Conservation (phyloP, 345 rosid genomes). For the Salix koriyanagi region DNA sequence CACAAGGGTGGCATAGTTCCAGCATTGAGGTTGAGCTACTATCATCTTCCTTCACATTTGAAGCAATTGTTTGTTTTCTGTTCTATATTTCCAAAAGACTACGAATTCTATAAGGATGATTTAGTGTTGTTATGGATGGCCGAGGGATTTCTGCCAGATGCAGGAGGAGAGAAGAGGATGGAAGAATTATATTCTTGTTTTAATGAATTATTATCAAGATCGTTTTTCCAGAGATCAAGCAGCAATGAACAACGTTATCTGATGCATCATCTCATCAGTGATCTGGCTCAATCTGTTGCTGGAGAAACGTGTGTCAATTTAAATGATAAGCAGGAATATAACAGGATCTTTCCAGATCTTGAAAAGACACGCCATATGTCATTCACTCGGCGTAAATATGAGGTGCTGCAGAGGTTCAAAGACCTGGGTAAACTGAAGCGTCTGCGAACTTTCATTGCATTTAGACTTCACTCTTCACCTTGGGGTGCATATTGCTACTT, state of each 20-base stretch:
- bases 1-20: not conserved
- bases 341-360: not conserved
- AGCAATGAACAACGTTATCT: not conserved
- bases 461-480: not conserved
- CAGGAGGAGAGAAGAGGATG: not conserved
- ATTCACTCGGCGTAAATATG: not conserved
- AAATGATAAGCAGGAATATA: not conserved
- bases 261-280: conserved; percentile 24
- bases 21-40: conserved; percentile 9
- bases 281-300: conserved; percentile 12
- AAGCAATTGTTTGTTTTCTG: conserved; percentile 25
- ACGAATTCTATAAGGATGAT: conserved; percentile 18
- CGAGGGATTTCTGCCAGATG: conserved; percentile 9
- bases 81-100: conserved; percentile 16
- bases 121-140: conserved; percentile 22
- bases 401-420: not conserved
- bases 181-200: conserved; percentile 16
- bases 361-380: conserved; percentile 7
- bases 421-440: not conserved
- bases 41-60: conserved; percentile 11
- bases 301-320: not conserved
- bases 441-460: conserved; percentile 5
- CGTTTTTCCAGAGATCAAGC: conserved; percentile 7
- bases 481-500: not conserved
- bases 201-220: conserved; percentile 13